These are phyloP conservation scores for Aegilops longissima DNA, from an alignment of 176 grass and related monocot species.

Conservation along the genomic window DNA sequence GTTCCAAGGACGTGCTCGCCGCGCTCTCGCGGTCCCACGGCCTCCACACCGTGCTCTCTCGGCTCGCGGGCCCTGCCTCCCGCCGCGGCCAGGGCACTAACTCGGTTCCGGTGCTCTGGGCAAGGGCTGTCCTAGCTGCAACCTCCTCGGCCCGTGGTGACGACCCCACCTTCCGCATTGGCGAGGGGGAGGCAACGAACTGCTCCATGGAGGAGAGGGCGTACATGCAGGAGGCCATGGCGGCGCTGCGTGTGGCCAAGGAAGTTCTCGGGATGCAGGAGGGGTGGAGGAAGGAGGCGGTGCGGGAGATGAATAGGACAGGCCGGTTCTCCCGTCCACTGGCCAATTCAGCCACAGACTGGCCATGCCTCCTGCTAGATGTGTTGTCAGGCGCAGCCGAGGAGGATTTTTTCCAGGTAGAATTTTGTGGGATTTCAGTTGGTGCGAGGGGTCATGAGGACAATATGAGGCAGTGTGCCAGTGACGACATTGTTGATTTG, in stretches of 20 bases:
- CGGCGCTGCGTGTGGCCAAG: conserved; percentile 72
- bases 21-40: conserved; percentile 67
- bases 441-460: not conserved
- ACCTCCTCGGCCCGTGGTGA: conserved; percentile 1
- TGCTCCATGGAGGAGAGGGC: conserved; percentile 84
- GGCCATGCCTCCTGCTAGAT: conserved; percentile 88
- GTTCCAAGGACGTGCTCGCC: conserved; percentile 70
- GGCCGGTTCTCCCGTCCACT: conserved; percentile 64
- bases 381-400: conserved; percentile 67
- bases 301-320: conserved; percentile 62
- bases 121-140: conserved; percentile 62
- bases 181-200: conserved; percentile 18
- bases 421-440: not conserved
- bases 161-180: conserved; percentile 30
- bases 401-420: conserved; percentile 81
- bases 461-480: not conserved
- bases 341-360: conserved; percentile 72
- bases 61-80: conserved; percentile 17
- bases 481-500: not conserved
- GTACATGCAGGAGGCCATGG: conserved; percentile 66
- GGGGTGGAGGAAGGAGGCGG: conserved; percentile 69
- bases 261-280: conserved; percentile 75
- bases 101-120: conserved; percentile 64
- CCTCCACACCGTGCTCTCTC: conserved; percentile 56
- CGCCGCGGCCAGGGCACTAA: not conserved